These are phyloP conservation scores for Artemisia tridentata DNA, from an alignment of 129 eudicot genomes.

Conservation along the genomic window DNA sequence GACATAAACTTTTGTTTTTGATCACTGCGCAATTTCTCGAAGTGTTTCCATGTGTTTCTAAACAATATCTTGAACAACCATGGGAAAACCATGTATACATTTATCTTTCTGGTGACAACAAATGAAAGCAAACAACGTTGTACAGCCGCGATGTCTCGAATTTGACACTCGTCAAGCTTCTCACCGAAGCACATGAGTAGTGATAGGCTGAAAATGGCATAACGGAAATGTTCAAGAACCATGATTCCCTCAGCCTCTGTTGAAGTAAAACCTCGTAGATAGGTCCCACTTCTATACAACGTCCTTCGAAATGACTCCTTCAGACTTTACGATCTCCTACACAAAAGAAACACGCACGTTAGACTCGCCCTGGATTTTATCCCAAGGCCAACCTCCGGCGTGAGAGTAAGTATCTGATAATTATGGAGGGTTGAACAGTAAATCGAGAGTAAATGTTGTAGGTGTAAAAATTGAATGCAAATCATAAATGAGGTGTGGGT, in stretches of 20 bases:
- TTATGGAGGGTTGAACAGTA: too few species aligned
- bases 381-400: too few species aligned
- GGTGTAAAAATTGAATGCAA: too few species aligned
- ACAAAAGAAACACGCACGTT: background rate
- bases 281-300: conserved; percentile 34
- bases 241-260: background rate
- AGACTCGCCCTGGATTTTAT: too few species aligned
- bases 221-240: conserved; percentile 14
- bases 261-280: conserved; percentile 8
- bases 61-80: conserved; percentile 18
- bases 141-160: conserved; percentile 13
- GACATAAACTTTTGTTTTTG: too few species aligned
- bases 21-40: conserved; percentile 1
- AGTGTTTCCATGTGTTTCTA: conserved; percentile 16
- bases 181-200: conserved; percentile 38
- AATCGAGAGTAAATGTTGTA: too few species aligned
- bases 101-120: background rate
- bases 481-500: too few species aligned
- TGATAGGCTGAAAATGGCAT: too few species aligned
- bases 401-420: too few species aligned
- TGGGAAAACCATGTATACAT: background rate
- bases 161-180: conserved; percentile 16
- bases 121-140: conserved; percentile 4
- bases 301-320: conserved; percentile 21
- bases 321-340: too few species aligned